phyloP scores from a whole-genome alignment of 2,329 filamentous ascomycete genomes.

The Claviceps purpurea region DNA sequence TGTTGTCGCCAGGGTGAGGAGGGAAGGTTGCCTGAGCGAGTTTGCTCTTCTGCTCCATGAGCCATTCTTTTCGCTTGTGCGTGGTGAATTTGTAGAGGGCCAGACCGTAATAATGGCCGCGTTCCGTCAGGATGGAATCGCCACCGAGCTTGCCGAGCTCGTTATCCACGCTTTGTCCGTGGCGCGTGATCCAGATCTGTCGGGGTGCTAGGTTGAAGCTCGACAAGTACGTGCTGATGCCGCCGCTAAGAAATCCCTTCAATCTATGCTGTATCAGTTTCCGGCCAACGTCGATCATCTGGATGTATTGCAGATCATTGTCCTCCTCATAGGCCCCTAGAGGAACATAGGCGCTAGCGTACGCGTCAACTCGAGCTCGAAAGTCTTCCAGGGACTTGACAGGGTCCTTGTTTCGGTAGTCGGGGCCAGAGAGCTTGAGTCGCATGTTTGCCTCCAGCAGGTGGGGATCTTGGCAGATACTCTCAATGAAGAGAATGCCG shows the following conservation, averaged over 20 bases:
- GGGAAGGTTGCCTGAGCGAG: slow-evolving; percentile 68
- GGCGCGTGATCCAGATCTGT: slow-evolving; percentile 96
- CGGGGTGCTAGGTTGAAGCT: slow-evolving; percentile 94
- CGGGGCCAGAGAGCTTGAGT: slow-evolving; percentile 84
- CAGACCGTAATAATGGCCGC: slow-evolving; percentile 65
- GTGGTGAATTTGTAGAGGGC: slow-evolving; percentile 77
- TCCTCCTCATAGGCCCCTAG: slow-evolving; percentile 84
- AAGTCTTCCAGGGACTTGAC: slow-evolving; percentile 76
- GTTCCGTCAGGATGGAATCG: slow-evolving; percentile 70
- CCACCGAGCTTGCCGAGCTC: slow-evolving; percentile 79
- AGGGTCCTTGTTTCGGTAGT: slow-evolving; percentile 92
- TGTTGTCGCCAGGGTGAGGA: slow-evolving; percentile 81
- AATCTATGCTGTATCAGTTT: slow-evolving; percentile 88
- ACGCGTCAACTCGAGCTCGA: slow-evolving; percentile 80
- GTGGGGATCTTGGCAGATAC: slow-evolving; percentile 72
- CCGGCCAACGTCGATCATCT: slow-evolving; percentile 93
- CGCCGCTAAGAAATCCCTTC: slow-evolving; percentile 79
- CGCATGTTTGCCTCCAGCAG: slow-evolving; percentile 94
- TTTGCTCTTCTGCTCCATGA: slow-evolving; percentile 68
- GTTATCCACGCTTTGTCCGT: slow-evolving; percentile 86
- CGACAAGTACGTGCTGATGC: slow-evolving; percentile 86
- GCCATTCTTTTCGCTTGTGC: slow-evolving; percentile 66
- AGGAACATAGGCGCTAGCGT: slow-evolving; percentile 87
- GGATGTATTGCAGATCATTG: slow-evolving; percentile 85
- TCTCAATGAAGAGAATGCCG: slow-evolving; percentile 90